Conservation (phyloP, 2,329 filamentous ascomycete species). For the Fusarium goolgardi region DNA sequence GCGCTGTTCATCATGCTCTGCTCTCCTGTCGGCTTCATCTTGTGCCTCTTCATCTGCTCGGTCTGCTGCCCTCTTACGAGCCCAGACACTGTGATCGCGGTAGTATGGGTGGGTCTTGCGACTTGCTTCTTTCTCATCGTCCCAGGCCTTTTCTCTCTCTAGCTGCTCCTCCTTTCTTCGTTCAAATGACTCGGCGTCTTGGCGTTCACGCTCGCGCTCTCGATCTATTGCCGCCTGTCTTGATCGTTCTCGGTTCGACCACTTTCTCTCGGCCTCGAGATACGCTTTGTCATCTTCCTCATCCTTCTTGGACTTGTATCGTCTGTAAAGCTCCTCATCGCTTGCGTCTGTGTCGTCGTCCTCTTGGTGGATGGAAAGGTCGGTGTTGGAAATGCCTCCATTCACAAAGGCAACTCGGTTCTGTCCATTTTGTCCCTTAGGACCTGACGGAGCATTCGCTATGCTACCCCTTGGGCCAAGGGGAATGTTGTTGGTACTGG, state of each 20-base stretch:
- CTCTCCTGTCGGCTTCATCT: slow-evolving; percentile 84
- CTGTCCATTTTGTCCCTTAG: slow-evolving; percentile 72
- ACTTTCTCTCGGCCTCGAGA: slow-evolving; percentile 86
- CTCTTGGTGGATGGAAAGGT: slow-evolving; percentile 69
- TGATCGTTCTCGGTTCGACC: slow-evolving; percentile 88
- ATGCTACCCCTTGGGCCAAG: slow-evolving; percentile 61
- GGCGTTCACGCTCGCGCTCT: slow-evolving; percentile 82
- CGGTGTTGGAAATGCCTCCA: slow-evolving; percentile 74
- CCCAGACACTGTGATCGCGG: slow-evolving; percentile 85
- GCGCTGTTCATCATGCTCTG: slow-evolving; percentile 80
- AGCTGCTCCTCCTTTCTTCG: slow-evolving; percentile 78
- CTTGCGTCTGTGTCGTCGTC: slow-evolving; percentile 90
- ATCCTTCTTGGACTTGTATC: slow-evolving; percentile 76
- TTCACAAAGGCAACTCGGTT: slow-evolving; percentile 80
- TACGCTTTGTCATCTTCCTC: slow-evolving; percentile 84
- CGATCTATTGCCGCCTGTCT: slow-evolving; percentile 86
- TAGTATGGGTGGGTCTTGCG: slow-evolving; percentile 86
- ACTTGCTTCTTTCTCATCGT: slow-evolving; percentile 86
- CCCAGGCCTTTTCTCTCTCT: slow-evolving; percentile 74
- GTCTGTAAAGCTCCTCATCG: slow-evolving; percentile 84
- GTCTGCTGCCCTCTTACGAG: slow-evolving; percentile 80
- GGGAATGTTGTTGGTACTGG: slow-evolving; percentile 63
- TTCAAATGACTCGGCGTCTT: slow-evolving; percentile 74
- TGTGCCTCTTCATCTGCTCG: slow-evolving; percentile 77
- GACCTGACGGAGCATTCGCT: slow-evolving; percentile 78